Conservation (phyloP, 2,329 filamentous ascomycete genomes). For the Stenocarpella maydis region DNA sequence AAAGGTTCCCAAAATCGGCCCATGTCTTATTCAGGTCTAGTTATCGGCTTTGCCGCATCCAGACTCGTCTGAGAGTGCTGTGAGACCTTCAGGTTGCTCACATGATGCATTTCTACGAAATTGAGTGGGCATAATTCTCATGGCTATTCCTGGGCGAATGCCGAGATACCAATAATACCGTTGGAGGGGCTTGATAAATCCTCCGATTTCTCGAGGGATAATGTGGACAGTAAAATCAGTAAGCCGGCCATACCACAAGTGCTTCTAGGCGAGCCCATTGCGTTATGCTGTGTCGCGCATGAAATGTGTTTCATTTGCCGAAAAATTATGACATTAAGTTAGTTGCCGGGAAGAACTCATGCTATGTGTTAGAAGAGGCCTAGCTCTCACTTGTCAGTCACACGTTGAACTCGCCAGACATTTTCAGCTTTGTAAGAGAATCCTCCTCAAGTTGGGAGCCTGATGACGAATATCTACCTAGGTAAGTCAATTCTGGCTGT, state of each 20-base stretch:
- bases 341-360: background rate
- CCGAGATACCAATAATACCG: no score
- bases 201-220: background rate
- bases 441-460: background rate
- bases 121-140: background rate
- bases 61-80: background rate
- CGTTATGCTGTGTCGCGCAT: background rate
- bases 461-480: background rate
- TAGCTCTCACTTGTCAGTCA: background rate
- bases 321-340: background rate
- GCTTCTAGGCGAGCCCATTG: background rate
- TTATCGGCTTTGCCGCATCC: conserved; percentile 3
- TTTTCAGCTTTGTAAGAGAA: background rate
- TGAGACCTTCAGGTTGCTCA: background rate
- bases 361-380: background rate
- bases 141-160: no score
- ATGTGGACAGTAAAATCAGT: background rate
- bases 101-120: background rate
- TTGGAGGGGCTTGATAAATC: background rate
- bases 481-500: background rate
- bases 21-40: background rate
- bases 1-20: background rate
- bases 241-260: no score
- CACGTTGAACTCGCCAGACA: background rate
- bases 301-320: background rate